Conservation (phyloP, 2,329 filamentous ascomycete species). For the Aureobasidium sp. region DNA sequence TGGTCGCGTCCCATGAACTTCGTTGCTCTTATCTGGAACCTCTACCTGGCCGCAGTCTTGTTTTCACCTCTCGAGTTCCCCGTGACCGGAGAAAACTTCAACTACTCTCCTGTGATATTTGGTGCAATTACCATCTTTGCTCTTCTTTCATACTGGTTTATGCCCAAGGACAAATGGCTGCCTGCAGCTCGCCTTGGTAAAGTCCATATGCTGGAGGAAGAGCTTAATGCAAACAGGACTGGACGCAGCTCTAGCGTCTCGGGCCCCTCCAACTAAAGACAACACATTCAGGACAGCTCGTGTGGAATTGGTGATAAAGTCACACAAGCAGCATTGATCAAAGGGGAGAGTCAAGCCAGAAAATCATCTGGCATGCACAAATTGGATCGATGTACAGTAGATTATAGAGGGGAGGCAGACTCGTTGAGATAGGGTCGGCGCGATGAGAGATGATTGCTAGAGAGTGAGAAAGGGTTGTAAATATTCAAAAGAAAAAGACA, state of each 20-base stretch:
- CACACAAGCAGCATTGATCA: neutral
- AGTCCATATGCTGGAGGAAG: conserved; percentile 26
- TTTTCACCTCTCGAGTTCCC: conserved; percentile 34
- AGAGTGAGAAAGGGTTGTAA: neutral
- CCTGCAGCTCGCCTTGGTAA: conserved; percentile 28
- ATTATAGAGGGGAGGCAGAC: too few relatives aligned
- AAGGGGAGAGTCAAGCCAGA: neutral
- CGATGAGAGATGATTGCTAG: neutral
- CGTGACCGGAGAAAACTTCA: conserved; percentile 29
- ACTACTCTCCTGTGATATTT: conserved; percentile 34
- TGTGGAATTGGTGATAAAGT: neutral
- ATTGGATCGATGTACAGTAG: neutral
- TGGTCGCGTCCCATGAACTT: conserved; percentile 32
- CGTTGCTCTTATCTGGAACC: conserved; percentile 34
- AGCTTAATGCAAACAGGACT: conserved; percentile 17
- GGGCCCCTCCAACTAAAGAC: neutral
- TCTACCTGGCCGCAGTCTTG: conserved; percentile 32
- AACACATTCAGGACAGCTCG: neutral
- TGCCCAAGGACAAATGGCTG: conserved; percentile 33
- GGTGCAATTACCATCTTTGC: conserved; percentile 34
- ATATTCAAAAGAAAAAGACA: neutral
- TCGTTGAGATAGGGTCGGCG: neutral
- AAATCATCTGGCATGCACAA: neutral
- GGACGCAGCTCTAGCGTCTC: conserved; percentile 14
- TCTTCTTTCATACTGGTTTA: conserved; percentile 30